Evolutionary conservation across 73 alveolate genomes (phyloP).

Genomic region (Durusdinium trenchii): DNA sequence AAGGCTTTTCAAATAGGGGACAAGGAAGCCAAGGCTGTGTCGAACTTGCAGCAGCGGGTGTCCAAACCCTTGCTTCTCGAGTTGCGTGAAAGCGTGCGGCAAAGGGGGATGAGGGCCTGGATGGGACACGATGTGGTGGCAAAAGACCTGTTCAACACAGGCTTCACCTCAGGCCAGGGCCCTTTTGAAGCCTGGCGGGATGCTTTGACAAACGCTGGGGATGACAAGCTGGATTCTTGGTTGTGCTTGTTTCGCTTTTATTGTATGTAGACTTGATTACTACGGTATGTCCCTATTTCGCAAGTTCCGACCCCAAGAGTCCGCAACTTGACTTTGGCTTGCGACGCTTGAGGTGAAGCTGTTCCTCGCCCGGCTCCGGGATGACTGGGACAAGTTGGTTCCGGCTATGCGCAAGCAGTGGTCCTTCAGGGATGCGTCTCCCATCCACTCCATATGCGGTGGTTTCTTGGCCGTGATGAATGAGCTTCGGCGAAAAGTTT

Average conservation of each 20-base stretch:
- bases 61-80: neutral
- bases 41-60: neutral
- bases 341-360: neutral
- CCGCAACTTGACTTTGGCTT: too few relatives aligned
- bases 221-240: neutral
- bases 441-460: neutral
- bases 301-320: too few relatives aligned
- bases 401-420: neutral
- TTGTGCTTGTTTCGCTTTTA: neutral
- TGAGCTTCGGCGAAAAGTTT: neutral
- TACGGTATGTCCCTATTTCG: too few relatives aligned
- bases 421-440: neutral
- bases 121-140: neutral
- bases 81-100: neutral
- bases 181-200: neutral
- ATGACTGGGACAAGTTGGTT: neutral
- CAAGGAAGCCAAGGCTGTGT: neutral
- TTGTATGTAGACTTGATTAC: too few relatives aligned
- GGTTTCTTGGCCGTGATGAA: neutral
- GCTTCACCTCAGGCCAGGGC: neutral
- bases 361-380: neutral
- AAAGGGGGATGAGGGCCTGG: neutral
- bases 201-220: neutral
- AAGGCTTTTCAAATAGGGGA: neutral
- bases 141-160: neutral